Conservation (phyloP, 208 protist species). For the Leishmania mexicana region DNA sequence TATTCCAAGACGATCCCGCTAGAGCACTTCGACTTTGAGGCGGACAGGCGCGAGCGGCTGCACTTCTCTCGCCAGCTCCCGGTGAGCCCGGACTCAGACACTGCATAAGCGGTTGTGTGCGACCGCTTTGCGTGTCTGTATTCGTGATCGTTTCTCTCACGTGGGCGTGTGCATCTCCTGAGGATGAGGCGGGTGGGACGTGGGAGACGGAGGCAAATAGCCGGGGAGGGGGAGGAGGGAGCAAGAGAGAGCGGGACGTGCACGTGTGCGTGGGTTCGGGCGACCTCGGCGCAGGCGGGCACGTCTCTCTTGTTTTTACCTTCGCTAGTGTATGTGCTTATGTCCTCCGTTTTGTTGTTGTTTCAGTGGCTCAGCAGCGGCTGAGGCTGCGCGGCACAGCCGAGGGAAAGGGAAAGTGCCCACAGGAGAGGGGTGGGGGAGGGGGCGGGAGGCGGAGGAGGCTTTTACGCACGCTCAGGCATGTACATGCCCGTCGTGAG, state of each 20-base stretch:
- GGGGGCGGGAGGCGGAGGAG: no score
- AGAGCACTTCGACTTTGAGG: constrained; percentile 79
- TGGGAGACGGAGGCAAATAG: not conserved
- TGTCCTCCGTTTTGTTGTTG: not conserved
- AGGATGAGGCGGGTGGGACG: not conserved
- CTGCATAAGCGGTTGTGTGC: constrained; percentile 5
- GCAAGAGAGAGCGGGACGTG: not conserved
- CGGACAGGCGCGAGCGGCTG: constrained; percentile 58
- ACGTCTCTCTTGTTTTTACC: not conserved
- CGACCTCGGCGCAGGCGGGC: not conserved
- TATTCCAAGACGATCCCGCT: constrained; percentile 78
- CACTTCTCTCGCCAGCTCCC: constrained; percentile 80
- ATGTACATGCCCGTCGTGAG: not conserved
- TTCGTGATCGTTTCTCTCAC: constrained; percentile 2
- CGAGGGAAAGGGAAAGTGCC: not conserved
- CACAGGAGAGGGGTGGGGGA: no score
- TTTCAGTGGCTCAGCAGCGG: not conserved
- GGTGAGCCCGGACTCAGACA: constrained; percentile 48
- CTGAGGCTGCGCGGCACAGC: not conserved
- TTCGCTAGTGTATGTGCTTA: not conserved
- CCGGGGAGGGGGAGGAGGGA: no score
- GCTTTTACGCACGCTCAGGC: not conserved
- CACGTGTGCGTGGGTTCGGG: not conserved
- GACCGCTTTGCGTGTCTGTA: not conserved
- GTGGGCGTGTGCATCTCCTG: not conserved